Percentiles rank a stretch among this genome's conserved stretches.
These are phyloP conservation scores for Gaeumannomyces sp. DNA, from an alignment of 2,329 filamentous ascomycete genomes.

Conservation along the genomic window DNA sequence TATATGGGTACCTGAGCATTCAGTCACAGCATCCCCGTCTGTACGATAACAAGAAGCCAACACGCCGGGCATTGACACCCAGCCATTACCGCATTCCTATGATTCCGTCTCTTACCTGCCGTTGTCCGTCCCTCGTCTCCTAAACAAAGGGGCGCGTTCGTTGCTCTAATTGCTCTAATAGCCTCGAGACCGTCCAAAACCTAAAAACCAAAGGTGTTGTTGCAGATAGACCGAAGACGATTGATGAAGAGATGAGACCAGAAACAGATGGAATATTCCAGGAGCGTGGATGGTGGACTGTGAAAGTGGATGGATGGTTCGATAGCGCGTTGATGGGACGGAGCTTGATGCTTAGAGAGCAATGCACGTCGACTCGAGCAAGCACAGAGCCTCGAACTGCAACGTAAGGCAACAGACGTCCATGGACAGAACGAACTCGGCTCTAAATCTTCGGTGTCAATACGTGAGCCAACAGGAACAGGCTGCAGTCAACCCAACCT, in stretches of 20 bases:
- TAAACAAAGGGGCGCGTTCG: neutral
- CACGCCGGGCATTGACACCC: neutral
- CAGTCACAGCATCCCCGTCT: constrained; percentile 3
- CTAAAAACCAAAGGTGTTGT: neutral
- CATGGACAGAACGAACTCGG: neutral
- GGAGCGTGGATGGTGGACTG: too few species aligned
- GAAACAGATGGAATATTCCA: neutral
- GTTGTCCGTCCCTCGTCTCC: neutral
- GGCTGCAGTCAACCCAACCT: neutral
- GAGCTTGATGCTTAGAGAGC: neutral
- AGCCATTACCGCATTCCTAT: neutral
- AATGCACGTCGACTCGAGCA: neutral
- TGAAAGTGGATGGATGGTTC: neutral
- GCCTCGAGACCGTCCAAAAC: too few species aligned
- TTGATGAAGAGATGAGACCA: neutral
- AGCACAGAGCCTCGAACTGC: neutral
- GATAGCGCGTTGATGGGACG: neutral
- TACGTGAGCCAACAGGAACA: neutral
- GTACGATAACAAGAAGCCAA: constrained; percentile 1
- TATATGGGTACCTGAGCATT: constrained; percentile 25
- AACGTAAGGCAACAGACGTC: neutral
- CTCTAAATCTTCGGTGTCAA: too few species aligned
- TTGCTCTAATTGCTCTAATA: too few species aligned
- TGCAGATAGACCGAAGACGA: neutral
- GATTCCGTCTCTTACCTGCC: neutral